phyloP scores from a whole-genome alignment of 2,329 filamentous ascomycete genomes.

The Fusarium multiceps region DNA sequence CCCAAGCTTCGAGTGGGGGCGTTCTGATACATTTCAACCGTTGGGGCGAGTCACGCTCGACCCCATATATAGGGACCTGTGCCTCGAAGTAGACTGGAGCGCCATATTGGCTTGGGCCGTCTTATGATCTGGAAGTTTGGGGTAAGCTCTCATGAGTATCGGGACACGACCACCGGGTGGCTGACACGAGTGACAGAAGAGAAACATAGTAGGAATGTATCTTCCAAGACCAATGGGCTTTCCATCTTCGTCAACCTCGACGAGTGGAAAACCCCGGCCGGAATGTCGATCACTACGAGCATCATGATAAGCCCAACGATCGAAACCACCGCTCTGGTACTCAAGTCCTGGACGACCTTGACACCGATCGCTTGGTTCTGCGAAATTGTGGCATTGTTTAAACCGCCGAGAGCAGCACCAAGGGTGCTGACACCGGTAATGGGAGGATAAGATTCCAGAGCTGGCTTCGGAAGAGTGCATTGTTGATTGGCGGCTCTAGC shows the following conservation, averaged over 20 bases:
- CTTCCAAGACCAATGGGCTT: conserved; percentile 50
- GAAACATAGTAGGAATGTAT: conserved; percentile 45
- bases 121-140: conserved; percentile 48
- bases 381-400: conserved; percentile 37
- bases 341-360: conserved; percentile 43
- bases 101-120: conserved; percentile 54
- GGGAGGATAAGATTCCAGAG: conserved; percentile 50
- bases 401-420: conserved; percentile 33
- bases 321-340: conserved; percentile 43
- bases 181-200: neutral
- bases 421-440: conserved; percentile 51
- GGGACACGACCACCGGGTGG: neutral
- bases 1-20: conserved; percentile 50
- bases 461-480: conserved; percentile 50
- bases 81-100: conserved; percentile 53
- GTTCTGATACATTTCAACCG: conserved; percentile 53
- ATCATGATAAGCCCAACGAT: conserved; percentile 51
- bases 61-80: conserved; percentile 45
- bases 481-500: conserved; percentile 49
- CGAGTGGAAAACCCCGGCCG: conserved; percentile 48
- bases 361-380: conserved; percentile 44
- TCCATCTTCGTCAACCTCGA: conserved; percentile 50
- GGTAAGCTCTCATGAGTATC: conserved; percentile 41
- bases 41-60: conserved; percentile 25
- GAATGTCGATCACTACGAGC: conserved; percentile 50